phyloP scores from a whole-genome alignment of 495 filamentous ascomycete species.

The Aspergillus mulundensis region DNA sequence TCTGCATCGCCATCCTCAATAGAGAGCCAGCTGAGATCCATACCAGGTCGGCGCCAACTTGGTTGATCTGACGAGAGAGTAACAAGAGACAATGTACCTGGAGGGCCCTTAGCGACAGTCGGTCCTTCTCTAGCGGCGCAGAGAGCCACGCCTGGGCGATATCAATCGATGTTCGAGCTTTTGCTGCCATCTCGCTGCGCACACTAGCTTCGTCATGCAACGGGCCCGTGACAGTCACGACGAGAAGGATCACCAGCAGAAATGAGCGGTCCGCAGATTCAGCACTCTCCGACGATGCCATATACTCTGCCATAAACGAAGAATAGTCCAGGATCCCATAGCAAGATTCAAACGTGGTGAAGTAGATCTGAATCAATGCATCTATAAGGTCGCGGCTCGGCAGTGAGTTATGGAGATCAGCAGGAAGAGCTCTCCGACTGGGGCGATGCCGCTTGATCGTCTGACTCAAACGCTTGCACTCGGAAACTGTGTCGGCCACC shows the following conservation, averaged over 20 bases:
- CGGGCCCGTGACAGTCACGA: slow-evolving; percentile 39
- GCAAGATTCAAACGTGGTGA: slow-evolving; percentile 44
- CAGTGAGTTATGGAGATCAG: slow-evolving; percentile 17
- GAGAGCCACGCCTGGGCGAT: slow-evolving; percentile 49
- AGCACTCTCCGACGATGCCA: slow-evolving; percentile 31
- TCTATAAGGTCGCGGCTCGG: slow-evolving; percentile 35
- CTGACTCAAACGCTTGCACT: slow-evolving; percentile 27
- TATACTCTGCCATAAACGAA: slow-evolving; percentile 45
- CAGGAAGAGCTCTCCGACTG: slow-evolving; percentile 20
- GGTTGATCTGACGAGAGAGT: slow-evolving; percentile 45
- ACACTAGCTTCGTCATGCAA: slow-evolving; percentile 24
- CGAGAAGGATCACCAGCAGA: slow-evolving; percentile 41
- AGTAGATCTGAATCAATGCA: slow-evolving; percentile 40
- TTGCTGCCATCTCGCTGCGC: slow-evolving; percentile 25
- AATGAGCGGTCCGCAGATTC: slow-evolving; percentile 25
- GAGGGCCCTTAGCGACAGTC: slow-evolving; percentile 37
- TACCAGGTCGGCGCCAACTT: slow-evolving; percentile 44
- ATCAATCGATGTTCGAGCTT: slow-evolving; percentile 41
- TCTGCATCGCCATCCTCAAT: slow-evolving; percentile 49
- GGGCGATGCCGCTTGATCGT: slow-evolving; percentile 23
- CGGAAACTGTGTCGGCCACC: slow-evolving; percentile 6
- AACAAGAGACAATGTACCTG: slow-evolving; percentile 50
- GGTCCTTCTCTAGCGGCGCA: slow-evolving; percentile 46
- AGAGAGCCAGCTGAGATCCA: slow-evolving; percentile 52
- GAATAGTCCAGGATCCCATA: slow-evolving; percentile 45